These are phyloP conservation scores for Phytophthora pini DNA, from an alignment of 352 stramenopile species.

Conservation along the genomic window DNA sequence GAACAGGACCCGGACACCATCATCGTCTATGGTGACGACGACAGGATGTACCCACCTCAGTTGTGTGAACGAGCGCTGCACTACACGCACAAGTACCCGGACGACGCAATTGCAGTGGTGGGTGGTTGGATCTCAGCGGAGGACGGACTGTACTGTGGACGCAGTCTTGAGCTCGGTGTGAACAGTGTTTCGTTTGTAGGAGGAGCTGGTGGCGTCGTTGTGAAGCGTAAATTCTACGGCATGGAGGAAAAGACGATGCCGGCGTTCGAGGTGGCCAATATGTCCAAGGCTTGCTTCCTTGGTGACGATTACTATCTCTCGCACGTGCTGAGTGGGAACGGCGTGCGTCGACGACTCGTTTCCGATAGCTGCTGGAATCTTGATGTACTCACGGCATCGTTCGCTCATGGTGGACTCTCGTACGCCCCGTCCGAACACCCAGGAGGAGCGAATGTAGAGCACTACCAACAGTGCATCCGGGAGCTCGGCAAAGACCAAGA, in stretches of 20 bases:
- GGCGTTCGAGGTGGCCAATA: slow-evolving; percentile 50
- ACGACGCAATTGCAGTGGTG: slow-evolving; percentile 55
- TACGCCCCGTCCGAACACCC: slow-evolving; percentile 41
- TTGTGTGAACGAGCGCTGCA: slow-evolving; percentile 47
- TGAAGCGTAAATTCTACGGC: slow-evolving; percentile 59
- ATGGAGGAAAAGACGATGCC: slow-evolving; percentile 33
- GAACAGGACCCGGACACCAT: slow-evolving; percentile 64
- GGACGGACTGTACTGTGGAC: slow-evolving; percentile 58
- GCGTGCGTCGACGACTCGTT: slow-evolving; percentile 49
- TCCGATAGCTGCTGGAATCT: slow-evolving; percentile 66
- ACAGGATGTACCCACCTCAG: slow-evolving; percentile 48
- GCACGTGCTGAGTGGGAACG: slow-evolving; percentile 47
- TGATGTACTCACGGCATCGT: slow-evolving; percentile 25
- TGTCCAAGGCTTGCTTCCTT: slow-evolving; percentile 58
- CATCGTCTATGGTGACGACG: slow-evolving; percentile 68
- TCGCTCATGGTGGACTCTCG: slow-evolving; percentile 43
- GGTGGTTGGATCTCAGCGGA: slow-evolving; percentile 60
- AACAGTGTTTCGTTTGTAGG: slow-evolving; percentile 65
- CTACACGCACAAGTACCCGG: slow-evolving; percentile 54
- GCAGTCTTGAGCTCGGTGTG: slow-evolving; percentile 51
- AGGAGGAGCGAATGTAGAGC: slow-evolving; percentile 61
- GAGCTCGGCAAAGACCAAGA: slow-evolving; percentile 53
- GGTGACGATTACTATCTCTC: slow-evolving; percentile 67
- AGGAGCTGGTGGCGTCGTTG: slow-evolving; percentile 54
- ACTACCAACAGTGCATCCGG: slow-evolving; percentile 66